These are phyloP conservation scores for Colletotrichum australisinense DNA, from an alignment of 2,329 filamentous ascomycete species.

Conservation along the genomic window DNA sequence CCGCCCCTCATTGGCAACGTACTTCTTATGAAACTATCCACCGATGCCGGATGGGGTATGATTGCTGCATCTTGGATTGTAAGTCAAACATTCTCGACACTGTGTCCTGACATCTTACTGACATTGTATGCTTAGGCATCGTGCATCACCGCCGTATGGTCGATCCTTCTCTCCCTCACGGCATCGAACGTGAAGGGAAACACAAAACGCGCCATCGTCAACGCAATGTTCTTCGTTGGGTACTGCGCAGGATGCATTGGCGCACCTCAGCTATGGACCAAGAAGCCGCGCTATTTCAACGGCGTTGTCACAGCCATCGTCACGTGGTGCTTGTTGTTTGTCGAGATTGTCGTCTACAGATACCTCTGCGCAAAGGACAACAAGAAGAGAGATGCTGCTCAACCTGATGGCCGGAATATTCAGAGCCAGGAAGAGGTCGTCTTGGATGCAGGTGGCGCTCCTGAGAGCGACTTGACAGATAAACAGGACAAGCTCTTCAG, in stretches of 20 bases:
- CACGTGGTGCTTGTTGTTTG: slow-evolving; percentile 53
- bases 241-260: slow-evolving; percentile 61
- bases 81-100: slow-evolving; percentile 3
- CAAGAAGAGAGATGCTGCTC: slow-evolving; percentile 37
- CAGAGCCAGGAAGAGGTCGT: slow-evolving; percentile 20
- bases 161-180: slow-evolving; percentile 54
- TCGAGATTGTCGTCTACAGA: slow-evolving; percentile 48
- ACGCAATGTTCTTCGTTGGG: slow-evolving; percentile 61
- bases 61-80: slow-evolving; percentile 60
- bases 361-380: slow-evolving; percentile 50
- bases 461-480: slow-evolving; percentile 47
- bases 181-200: slow-evolving; percentile 64
- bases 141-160: slow-evolving; percentile 54
- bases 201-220: slow-evolving; percentile 59
- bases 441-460: slow-evolving; percentile 40
- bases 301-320: slow-evolving; percentile 58
- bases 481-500: slow-evolving; percentile 48
- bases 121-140: slow-evolving; percentile 44
- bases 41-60: slow-evolving; percentile 56
- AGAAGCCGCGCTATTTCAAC: slow-evolving; percentile 55
- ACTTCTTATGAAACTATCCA: slow-evolving; percentile 54
- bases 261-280: slow-evolving; percentile 60
- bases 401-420: background rate
- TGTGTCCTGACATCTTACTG: background rate
- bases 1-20: slow-evolving; percentile 57